Base-by-base conservation (phyloP, 108 stramenopile genomes). In the Cylindrotheca closterium region DNA sequence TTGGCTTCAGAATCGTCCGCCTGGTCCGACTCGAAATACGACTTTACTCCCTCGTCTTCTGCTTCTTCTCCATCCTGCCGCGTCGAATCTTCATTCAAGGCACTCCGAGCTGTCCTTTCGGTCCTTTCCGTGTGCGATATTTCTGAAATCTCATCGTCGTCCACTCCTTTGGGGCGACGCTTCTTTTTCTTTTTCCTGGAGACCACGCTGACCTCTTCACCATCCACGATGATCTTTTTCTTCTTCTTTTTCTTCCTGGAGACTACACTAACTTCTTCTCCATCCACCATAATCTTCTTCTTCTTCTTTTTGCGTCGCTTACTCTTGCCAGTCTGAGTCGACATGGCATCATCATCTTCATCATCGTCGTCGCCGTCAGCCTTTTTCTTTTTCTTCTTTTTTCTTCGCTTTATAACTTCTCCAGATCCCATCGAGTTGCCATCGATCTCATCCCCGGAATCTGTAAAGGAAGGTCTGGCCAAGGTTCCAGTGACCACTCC, bases 291-390 rank as follows among this genome's bases (percentile, higher is more conserved):
- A 10, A 15, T 10, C 18, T 52, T 25, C 24, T 25, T 21, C 21
- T 25, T 52, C 51, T 52, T 52, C 18, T 52, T 52, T n/a, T 42
- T 42, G n/a, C n/a, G n/a, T n/a, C n/a, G n/a, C n/a, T 42, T 42
- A 42, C 24, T 52, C n/a, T 52, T 52, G 12, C 51, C 24, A 52
- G 24, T 15, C 18, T 52, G n/a, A n/a, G n/a, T n/a, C n/a, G n/a
- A 15, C 23, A 25, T 52, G 8, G 21, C 7, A 17, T 17, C 51
- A 52, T 52, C 51, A n/a, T 52, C 51, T 5, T n/a, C 51, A n/a
- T n/a, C n/a, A 52, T 52, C 51, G 18, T 52, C 51, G 24, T 52
- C 51, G 24, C 18, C 15, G 5, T 52, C n/a, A 17, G 5, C 18
- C 51, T 52, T 25, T 25, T 24, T 24, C 23, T 52, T 25, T 8